phyloP scores from a whole-genome alignment of 805 yeast genomes.

The Hyphopichia homilentoma region DNA sequence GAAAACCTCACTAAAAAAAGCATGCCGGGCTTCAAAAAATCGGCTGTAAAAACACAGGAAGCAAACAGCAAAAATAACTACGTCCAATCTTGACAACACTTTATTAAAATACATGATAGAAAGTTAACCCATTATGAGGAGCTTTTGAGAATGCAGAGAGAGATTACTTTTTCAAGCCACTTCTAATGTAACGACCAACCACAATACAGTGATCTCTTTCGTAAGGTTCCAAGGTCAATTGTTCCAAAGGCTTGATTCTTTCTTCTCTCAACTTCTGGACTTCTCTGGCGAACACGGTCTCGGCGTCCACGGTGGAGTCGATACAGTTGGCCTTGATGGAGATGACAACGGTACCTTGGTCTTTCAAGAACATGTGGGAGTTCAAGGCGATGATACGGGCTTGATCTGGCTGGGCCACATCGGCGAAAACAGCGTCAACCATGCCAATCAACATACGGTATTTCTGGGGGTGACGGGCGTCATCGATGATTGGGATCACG shows the following conservation, averaged over 20 bases:
- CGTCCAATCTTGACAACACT: too few species aligned
- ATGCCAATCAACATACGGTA: slow-evolving; percentile 98
- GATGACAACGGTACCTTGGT: slow-evolving; percentile 97
- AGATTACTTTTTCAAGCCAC: slow-evolving; percentile 60
- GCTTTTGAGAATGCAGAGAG: too few species aligned
- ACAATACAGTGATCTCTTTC: slow-evolving; percentile 99
- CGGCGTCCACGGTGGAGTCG: slow-evolving; percentile 99
- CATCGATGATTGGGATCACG: slow-evolving; percentile 97
- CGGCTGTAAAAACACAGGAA: too few species aligned
- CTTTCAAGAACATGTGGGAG: slow-evolving; percentile 96
- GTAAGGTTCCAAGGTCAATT: slow-evolving; percentile 97
- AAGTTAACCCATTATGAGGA: too few species aligned
- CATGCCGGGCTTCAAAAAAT: too few species aligned
- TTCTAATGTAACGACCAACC: slow-evolving; percentile 93
- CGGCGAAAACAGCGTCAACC: slow-evolving; percentile 99
- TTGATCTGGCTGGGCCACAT: slow-evolving; percentile 99
- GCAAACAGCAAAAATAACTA: too few species aligned
- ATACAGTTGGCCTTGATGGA: slow-evolving; percentile 99
- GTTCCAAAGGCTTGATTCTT: slow-evolving; percentile 97
- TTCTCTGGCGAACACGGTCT: slow-evolving; percentile 98
- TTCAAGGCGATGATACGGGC: slow-evolving; percentile 99
- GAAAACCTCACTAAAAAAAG: too few species aligned
- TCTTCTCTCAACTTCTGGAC: slow-evolving; percentile 98
- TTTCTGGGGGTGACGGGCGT: slow-evolving; percentile 99
- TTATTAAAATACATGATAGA: too few species aligned